Base-by-base conservation (phyloP, 2,329 filamentous ascomycete genomes). In the Penicillium sp. region DNA sequence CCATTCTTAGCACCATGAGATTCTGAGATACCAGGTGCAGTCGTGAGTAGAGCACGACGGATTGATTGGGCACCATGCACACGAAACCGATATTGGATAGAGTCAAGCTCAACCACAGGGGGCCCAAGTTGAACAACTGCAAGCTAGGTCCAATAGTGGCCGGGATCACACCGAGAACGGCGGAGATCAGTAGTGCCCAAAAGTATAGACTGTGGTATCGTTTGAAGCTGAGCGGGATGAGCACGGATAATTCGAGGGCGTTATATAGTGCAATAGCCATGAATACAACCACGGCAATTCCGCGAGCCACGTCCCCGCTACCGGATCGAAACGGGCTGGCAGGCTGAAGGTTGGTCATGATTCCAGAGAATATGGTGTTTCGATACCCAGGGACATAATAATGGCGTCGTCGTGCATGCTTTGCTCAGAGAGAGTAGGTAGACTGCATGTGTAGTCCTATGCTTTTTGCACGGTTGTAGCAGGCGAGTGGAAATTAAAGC, bases 11-110 rank as follows among this genome's bases (percentile, higher is more conserved):
- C 22, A 25, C 22, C 22, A 4, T 18, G 22, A 22, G 6, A 12
- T 27, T 41, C 1, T 41, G 47, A 18, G 22, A 49, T 6, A 57
- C 42, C 1, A 57, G 44, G 37, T 54, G 43, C 2, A 57, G 51
- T 5, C 55, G 55, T 1, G 55, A 57, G 22, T 57, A 57, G 1
- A 57, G 44, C 20, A 57, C 55, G 5, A 57, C 23, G 0, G 55
- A 53, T 29, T 57, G 55, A 14, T 49, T 49, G 22, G 55, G 49
- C 15, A 57, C 52, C 55, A 85, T 83, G 4, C 71, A 56, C 59
- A 78, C 78, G 77, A 82, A 80, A 20, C 80, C 82, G 52, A 85
- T 54, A 14, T 71, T 72, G 15, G 77, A 67, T 12, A 77, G 54
- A 15, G 73, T 68, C 5, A 70, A 63, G 11, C 66, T 59, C 26